Percentiles rank a stretch among this genome's conserved stretches.
Evolutionary conservation across 1,284 basidiomycete genomes (phyloP).

Genomic region (Fomitiporia mediterranea): DNA sequence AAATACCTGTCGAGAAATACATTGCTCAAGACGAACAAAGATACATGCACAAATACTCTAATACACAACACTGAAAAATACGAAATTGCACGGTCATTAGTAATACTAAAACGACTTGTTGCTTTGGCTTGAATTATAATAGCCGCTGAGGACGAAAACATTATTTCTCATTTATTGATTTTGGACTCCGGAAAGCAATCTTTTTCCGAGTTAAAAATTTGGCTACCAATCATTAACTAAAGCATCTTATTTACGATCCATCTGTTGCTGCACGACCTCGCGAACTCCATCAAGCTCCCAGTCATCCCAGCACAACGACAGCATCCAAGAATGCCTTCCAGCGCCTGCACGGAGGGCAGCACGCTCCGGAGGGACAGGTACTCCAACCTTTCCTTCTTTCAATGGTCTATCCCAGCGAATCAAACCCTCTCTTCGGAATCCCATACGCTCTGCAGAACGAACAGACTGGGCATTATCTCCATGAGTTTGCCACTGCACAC

Average conservation of each 20-base stretch:
- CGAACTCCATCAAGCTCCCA: slow-evolving; percentile 39
- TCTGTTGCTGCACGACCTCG: slow-evolving; percentile 8
- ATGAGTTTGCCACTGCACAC: slow-evolving; percentile 60
- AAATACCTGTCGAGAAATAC: too few relatives aligned
- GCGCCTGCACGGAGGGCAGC: slow-evolving; percentile 24
- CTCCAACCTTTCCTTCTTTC: slow-evolving; percentile 33
- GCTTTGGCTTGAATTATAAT: too few relatives aligned
- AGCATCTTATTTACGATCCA: slow-evolving; percentile 7
- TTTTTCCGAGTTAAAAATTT: too few relatives aligned
- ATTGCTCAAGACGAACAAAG: too few relatives aligned
- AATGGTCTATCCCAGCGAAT: slow-evolving; percentile 51
- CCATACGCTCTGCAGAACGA: slow-evolving; percentile 51
- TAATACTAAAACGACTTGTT: too few relatives aligned
- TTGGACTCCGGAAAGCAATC: too few relatives aligned
- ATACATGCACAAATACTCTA: too few relatives aligned
- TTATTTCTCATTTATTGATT: too few relatives aligned
- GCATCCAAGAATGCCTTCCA: slow-evolving; percentile 45
- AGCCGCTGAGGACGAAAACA: too few relatives aligned
- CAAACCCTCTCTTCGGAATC: slow-evolving; percentile 54
- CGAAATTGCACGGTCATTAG: too few relatives aligned
- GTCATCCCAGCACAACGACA: slow-evolving; percentile 58
- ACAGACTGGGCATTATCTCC: slow-evolving; percentile 46
- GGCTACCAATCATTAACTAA: too few relatives aligned
- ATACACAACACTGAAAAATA: too few relatives aligned
- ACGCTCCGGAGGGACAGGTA: slow-evolving; percentile 30